Evolutionary conservation across 1,139 yeast genomes (phyloP), one percentile per base, ranked within the genome.

Genomic region (Hansenula lynferdii): DNA sequence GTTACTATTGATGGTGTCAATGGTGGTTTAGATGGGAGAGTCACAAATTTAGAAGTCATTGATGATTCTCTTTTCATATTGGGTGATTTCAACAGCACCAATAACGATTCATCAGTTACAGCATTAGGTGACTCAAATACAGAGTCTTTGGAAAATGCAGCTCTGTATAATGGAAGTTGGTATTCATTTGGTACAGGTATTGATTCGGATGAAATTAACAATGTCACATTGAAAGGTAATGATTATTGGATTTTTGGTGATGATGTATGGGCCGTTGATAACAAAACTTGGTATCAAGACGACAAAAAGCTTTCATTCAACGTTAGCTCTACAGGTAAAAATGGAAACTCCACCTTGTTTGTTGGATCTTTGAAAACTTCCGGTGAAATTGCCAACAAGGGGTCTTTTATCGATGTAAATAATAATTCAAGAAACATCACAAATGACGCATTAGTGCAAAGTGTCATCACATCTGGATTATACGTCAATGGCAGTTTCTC

Each of bases 401-500:
- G 52, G 11, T 20, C 36, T 8, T 28, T 51, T 14, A 17, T 51
- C 6, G 40, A 44, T 14, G 14, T 23, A 11, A 35, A 46, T 14
- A 23, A 41, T 5, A 19, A 34, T 3, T 38, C 24, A 11, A 28
- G 36, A 1, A 50, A 47, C 22, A 37, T 53, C 18, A 51, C 56
- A 2, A n/a, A 30, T n/a, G 48, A 44, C 15, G 14, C 38, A 1
- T 19, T 49, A 15, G 19, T 34, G 0, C 35, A 43, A n/a, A 38
- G 50, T 20, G 21, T 41, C 1, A 31, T 51, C 17, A 28, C 28
- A 11, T 39, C 60, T 8, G 61, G 61, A 11, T 33, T 60, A 24
- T 70, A 62, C 14, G 64, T 82, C 30, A 80, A 81, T 51, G 62
- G 62, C 16, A 55, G 77, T 0, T 45, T 72, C 5, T 65, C 80